phyloP scores from a whole-genome alignment of 805 yeast species.

The Myxozyma kluyveri region DNA sequence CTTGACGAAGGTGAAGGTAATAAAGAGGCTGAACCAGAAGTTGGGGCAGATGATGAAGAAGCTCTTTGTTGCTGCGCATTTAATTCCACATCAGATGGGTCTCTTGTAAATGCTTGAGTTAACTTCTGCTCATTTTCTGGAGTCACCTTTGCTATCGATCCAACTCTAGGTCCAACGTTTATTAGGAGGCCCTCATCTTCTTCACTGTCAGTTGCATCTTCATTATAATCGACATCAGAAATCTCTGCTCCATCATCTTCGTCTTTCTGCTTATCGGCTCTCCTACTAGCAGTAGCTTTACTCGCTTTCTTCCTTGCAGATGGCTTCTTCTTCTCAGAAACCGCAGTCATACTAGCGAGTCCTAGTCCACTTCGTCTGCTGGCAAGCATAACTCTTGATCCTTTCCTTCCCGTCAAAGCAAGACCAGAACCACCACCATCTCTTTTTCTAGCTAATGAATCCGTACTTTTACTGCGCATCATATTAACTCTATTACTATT shows the following conservation, averaged over 20 bases:
- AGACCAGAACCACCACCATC: conserved; percentile 9
- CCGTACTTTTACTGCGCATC: conserved; percentile 24
- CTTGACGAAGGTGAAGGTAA: conserved; percentile 13
- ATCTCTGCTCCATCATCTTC: not conserved
- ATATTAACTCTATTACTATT: not conserved
- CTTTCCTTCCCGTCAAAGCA: conserved; percentile 19
- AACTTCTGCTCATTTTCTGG: conserved; percentile 3
- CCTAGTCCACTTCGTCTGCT: conserved; percentile 11
- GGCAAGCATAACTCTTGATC: conserved; percentile 20
- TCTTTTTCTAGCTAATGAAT: conserved; percentile 14
- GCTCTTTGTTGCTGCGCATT: conserved; percentile 9
- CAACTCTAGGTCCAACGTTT: conserved; percentile 13
- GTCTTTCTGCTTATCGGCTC: not conserved
- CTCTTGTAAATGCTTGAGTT: conserved; percentile 7
- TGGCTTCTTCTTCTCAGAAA: conserved; percentile 2
- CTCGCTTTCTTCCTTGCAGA: not conserved
- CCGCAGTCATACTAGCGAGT: not conserved
- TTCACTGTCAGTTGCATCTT: conserved; percentile 16
- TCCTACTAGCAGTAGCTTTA: not conserved
- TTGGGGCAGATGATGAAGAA: conserved; percentile 27
- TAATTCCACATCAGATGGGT: conserved; percentile 5
- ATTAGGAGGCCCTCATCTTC: conserved; percentile 23
- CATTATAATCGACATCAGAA: conserved; percentile 11
- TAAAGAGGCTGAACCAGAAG: conserved; percentile 22
- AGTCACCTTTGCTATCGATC: not conserved